phyloP scores from a whole-genome alignment of 257 asterid genomes.

The Fraxinus anomala region DNA sequence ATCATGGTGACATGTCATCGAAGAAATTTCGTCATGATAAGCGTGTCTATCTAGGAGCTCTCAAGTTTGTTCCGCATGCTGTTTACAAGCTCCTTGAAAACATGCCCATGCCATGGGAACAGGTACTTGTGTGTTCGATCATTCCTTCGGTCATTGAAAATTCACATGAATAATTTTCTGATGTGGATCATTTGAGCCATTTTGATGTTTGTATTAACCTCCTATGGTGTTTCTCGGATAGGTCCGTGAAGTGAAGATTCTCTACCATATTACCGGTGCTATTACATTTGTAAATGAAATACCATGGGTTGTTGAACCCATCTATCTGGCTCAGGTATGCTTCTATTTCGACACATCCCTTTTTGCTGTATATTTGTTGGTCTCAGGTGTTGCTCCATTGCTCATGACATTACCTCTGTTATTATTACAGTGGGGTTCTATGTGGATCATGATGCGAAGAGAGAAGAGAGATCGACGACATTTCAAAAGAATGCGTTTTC shows the following conservation, averaged over 20 bases:
- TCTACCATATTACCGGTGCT: constrained; percentile 96
- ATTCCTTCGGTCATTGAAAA: neutral
- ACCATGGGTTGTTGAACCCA: constrained; percentile 99
- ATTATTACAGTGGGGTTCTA: constrained; percentile 76
- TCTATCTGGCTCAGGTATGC: constrained; percentile 92
- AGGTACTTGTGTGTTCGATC: constrained; percentile 40
- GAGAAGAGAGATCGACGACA: constrained; percentile 97
- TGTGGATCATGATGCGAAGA: constrained; percentile 99
- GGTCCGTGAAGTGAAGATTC: constrained; percentile 96
- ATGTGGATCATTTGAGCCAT: no score
- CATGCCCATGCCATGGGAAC: constrained; percentile 99
- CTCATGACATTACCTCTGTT: neutral
- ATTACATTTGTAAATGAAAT: constrained; percentile 95
- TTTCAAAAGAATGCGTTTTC: constrained; percentile 98
- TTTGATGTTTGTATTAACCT: constrained; percentile 25
- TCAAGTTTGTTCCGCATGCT: constrained; percentile 95
- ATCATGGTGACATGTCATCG: constrained; percentile 98
- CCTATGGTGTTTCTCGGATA: constrained; percentile 25
- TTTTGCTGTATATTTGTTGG: neutral
- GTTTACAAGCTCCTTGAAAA: constrained; percentile 96
- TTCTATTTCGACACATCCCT: neutral
- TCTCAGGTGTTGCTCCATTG: neutral
- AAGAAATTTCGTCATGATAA: constrained; percentile 94
- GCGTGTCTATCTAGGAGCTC: constrained; percentile 95
- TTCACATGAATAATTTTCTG: no score